Conservation (phyloP, 768 basidiomycete genomes). For the Lentinula boryana region DNA sequence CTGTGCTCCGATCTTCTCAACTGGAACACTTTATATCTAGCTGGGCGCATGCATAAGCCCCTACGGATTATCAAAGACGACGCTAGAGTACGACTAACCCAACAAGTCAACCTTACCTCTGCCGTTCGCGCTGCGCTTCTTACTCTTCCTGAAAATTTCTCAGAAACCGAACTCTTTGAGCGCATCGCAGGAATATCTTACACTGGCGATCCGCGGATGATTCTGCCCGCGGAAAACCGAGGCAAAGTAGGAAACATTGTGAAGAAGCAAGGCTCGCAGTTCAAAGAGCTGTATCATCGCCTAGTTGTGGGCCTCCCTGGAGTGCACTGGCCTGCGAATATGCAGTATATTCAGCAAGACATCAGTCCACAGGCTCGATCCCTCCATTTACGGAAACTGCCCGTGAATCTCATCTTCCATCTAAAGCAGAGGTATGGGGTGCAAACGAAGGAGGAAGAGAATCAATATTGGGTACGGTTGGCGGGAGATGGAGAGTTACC, state of each 20-base stretch:
- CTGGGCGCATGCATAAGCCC: conserved; percentile 97
- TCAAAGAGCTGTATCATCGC: conserved; percentile 81
- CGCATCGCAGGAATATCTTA: conserved; percentile 86
- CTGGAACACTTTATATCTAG: conserved; percentile 91
- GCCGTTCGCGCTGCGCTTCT: conserved; percentile 89
- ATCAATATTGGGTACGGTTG: conserved; percentile 60
- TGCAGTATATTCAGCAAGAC: conserved; percentile 67
- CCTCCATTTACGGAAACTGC: conserved; percentile 74
- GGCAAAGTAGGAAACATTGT: conserved; percentile 95
- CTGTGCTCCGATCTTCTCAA: conserved; percentile 87
- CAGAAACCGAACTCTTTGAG: conserved; percentile 78
- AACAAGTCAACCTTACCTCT: conserved; percentile 89
- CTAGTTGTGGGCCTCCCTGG: conserved; percentile 76
- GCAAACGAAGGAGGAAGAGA: conserved; percentile 57
- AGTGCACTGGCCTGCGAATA: conserved; percentile 60
- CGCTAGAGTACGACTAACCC: conserved; percentile 84
- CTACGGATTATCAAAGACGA: conserved; percentile 90
- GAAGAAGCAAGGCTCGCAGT: conserved; percentile 71
- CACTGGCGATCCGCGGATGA: conserved; percentile 88
- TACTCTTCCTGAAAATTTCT: conserved; percentile 76
- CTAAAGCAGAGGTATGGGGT: conserved; percentile 46
- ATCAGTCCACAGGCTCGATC: conserved; percentile 58
- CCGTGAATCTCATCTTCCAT: conserved; percentile 53
- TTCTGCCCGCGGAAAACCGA: conserved; percentile 91
- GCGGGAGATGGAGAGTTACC: conserved; percentile 72